These are phyloP conservation scores for Graphilbum sp. DNA, from an alignment of 2,329 filamentous ascomycete species.

Conservation along the genomic window DNA sequence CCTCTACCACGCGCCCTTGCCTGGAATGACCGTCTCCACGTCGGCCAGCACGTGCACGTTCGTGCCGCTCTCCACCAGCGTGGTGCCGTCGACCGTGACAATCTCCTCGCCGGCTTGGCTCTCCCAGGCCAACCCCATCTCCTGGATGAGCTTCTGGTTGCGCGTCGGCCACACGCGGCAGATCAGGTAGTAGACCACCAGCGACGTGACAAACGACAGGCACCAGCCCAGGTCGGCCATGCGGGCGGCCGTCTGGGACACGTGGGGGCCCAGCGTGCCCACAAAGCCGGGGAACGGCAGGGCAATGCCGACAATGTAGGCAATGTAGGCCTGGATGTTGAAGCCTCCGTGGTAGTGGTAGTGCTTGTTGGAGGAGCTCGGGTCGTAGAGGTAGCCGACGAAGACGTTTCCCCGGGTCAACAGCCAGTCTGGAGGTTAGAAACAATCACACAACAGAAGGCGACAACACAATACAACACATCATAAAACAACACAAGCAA, in stretches of 20 bases:
- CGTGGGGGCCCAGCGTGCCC: slow-evolving; percentile 15
- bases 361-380: slow-evolving; percentile 13
- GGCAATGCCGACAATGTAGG: slow-evolving; percentile 18
- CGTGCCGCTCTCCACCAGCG: background rate
- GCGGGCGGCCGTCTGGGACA: slow-evolving; percentile 15
- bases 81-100: slow-evolving; percentile 2
- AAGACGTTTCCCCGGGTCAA: slow-evolving; percentile 20
- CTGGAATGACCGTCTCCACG: background rate
- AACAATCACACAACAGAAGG: no score
- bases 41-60: background rate
- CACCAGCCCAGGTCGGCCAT: slow-evolving; percentile 18
- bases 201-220: slow-evolving; percentile 16
- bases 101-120: slow-evolving; percentile 4
- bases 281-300: slow-evolving; percentile 19
- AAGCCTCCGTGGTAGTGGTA: slow-evolving; percentile 18
- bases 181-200: slow-evolving; percentile 17
- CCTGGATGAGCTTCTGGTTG: slow-evolving; percentile 5
- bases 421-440: slow-evolving; percentile 14
- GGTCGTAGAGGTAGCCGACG: slow-evolving; percentile 16
- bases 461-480: no score
- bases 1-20: no score
- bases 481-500: no score
- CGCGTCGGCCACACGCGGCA: slow-evolving; percentile 21
- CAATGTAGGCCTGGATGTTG: slow-evolving; percentile 19
- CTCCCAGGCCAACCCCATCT: slow-evolving; percentile 3